These are phyloP conservation scores for Edaphochlamys debaryana DNA, from an alignment of 139 green algal species.

Conservation along the genomic window DNA sequence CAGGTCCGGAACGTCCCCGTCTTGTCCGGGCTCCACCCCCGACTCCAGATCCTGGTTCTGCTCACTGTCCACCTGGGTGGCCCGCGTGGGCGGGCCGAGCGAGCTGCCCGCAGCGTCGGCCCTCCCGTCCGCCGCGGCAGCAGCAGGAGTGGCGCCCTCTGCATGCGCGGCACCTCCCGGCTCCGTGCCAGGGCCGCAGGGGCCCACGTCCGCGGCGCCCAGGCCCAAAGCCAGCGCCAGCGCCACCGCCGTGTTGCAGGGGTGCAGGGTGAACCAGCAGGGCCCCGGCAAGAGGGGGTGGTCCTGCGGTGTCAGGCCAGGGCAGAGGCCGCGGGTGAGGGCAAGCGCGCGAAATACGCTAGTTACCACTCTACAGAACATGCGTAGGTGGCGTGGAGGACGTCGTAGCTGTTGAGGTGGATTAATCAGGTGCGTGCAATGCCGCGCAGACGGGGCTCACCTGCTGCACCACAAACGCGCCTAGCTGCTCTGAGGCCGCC, in stretches of 20 bases:
- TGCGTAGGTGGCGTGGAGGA: too few relatives aligned
- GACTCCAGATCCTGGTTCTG: not conserved
- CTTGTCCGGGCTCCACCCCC: not conserved
- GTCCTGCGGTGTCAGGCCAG: constrained; percentile 19
- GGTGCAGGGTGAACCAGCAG: constrained; percentile 22
- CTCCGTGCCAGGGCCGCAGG: too few relatives aligned
- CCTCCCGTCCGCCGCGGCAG: not conserved
- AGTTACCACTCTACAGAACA: too few relatives aligned
- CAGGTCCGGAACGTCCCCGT: not conserved
- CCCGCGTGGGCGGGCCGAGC: too few relatives aligned
- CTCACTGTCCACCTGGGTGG: not conserved
- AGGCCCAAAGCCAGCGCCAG: constrained; percentile 28
- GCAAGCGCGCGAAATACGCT: too few relatives aligned
- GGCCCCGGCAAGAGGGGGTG: constrained; percentile 30
- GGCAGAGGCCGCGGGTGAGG: too few relatives aligned
- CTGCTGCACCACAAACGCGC: constrained; percentile 6
- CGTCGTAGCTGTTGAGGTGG: too few relatives aligned
- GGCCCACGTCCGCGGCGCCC: too few relatives aligned
- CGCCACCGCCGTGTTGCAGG: constrained; percentile 18
- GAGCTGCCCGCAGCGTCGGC: not conserved
- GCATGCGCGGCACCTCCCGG: too few relatives aligned
- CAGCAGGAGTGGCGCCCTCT: too few relatives aligned
- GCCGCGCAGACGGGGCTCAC: too few relatives aligned
- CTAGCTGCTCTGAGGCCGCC: not conserved
- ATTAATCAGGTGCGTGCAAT: too few relatives aligned